Evolutionary conservation across 1,284 basidiomycete species (phyloP).

Genomic region (Cryptococcus maquisensis): DNA sequence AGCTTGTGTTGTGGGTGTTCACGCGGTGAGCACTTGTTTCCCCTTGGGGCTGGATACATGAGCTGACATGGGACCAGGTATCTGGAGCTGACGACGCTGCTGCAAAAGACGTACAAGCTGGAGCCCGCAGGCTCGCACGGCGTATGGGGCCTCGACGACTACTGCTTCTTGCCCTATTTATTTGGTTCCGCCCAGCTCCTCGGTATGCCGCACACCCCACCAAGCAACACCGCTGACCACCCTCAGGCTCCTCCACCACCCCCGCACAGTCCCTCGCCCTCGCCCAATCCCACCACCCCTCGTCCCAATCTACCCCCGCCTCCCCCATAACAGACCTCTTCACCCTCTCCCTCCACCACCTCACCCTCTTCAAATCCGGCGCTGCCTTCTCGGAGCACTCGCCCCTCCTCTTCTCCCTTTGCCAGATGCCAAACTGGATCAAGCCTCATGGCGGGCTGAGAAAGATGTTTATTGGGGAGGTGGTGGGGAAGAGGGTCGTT

Average conservation of each 20-base stretch:
- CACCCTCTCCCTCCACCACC: conserved; percentile 72
- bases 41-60: neutral
- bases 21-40: conserved; percentile 28
- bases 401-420: conserved; percentile 82
- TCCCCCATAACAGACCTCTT: conserved; percentile 62
- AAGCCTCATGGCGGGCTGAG: conserved; percentile 86
- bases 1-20: conserved; percentile 49
- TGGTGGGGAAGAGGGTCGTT: conserved; percentile 91
- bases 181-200: conserved; percentile 87
- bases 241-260: conserved; percentile 21
- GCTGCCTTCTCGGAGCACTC: conserved; percentile 85
- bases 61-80: conserved; percentile 56
- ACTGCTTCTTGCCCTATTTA: conserved; percentile 82
- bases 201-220: conserved; percentile 22
- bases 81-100: conserved; percentile 71
- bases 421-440: conserved; percentile 76
- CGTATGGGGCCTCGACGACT: conserved; percentile 97
- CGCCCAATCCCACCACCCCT: conserved; percentile 12
- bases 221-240: neutral
- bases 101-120: conserved; percentile 85
- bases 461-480: conserved; percentile 97
- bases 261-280: conserved; percentile 24
- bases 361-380: conserved; percentile 74
- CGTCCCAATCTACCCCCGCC: conserved; percentile 12
- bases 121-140: conserved; percentile 97